A percentile compares a stretch with the other conserved stretches of the same genome.
Evolutionary conservation across 2,329 filamentous ascomycete genomes (phyloP).

Genomic region (Aspergillus pseudonomiae): DNA sequence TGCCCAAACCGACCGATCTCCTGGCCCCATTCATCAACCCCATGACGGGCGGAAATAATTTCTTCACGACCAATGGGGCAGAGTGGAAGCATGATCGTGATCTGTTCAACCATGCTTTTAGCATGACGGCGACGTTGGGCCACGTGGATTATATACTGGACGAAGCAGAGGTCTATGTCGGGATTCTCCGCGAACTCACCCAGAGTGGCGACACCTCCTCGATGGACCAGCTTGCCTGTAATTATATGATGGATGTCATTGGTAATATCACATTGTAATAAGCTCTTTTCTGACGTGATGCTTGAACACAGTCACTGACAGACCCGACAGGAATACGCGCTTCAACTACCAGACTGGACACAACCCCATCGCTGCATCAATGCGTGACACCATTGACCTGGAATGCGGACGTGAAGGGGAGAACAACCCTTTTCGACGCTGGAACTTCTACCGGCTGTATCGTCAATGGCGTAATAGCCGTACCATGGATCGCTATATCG

Average conservation of each 20-base stretch:
- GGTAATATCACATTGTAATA: constrained; percentile 2
- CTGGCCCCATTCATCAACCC: neutral
- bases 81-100: neutral
- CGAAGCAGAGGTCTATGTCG: constrained; percentile 4
- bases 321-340: neutral
- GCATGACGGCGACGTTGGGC: neutral
- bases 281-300: too few species aligned
- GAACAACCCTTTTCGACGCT: neutral
- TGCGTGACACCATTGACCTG: constrained; percentile 4
- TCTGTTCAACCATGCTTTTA: neutral
- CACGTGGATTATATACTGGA: constrained; percentile 6
- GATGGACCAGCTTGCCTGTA: neutral
- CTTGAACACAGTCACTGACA: too few species aligned
- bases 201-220: constrained; percentile 4
- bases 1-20: neutral
- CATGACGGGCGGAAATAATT: neutral
- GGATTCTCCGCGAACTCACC: neutral
- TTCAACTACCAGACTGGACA: neutral
- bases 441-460: constrained; percentile 1
- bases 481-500: constrained; percentile 5
- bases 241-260: constrained; percentile 9
- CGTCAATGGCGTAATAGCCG: constrained; percentile 7
- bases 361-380: constrained; percentile 8
- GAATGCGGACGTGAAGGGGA: neutral
- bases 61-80: neutral